Conservation (phyloP, 2,329 filamentous ascomycete species). For the Paraphaeosphaeria minitans region DNA sequence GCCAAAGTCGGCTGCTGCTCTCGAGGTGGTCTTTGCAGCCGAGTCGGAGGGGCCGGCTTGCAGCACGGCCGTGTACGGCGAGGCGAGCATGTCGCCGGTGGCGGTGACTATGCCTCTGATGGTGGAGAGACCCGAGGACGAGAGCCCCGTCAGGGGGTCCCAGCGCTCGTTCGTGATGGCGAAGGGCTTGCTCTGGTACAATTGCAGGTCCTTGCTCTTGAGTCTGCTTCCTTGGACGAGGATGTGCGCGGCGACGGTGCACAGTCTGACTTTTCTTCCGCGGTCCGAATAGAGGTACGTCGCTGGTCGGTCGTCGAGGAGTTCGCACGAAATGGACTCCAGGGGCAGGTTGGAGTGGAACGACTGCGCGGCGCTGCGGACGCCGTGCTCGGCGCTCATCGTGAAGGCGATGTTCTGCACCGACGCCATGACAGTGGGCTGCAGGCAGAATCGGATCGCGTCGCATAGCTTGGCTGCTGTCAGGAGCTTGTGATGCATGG, state of each 20-base stretch:
- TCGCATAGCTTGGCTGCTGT: conserved; percentile 49
- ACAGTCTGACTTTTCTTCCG: conserved; percentile 19
- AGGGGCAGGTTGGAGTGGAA: conserved; percentile 51
- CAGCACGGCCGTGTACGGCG: conserved; percentile 18
- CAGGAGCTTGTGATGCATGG: conserved; percentile 53
- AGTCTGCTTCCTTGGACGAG: conserved; percentile 28
- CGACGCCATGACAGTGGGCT: conserved; percentile 40
- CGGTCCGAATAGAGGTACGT: conserved; percentile 29
- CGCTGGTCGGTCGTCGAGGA: conserved; percentile 27
- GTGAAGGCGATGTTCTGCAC: conserved; percentile 48
- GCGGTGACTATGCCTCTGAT: conserved; percentile 62
- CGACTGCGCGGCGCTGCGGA: conserved; percentile 48
- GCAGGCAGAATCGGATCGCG: conserved; percentile 53
- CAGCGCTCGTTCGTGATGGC: conserved; percentile 49
- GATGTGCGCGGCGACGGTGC: conserved; percentile 30
- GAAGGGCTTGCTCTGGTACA: conserved; percentile 29
- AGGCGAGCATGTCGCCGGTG: conserved; percentile 60
- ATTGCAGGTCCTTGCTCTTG: conserved; percentile 24
- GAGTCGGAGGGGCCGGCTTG: conserved; percentile 1
- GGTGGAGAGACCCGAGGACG: conserved; percentile 61
- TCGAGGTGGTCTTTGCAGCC: conserved; percentile 8
- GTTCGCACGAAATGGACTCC: conserved; percentile 29
- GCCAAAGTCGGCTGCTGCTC: conserved; percentile 10
- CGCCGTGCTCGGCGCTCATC: conserved; percentile 52
- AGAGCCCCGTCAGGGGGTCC: conserved; percentile 70